Percentiles rank a stretch among this genome's conserved stretches.
phyloP scores from a whole-genome alignment of 2,329 filamentous ascomycete genomes.

The Neodidymelliopsis sp. region DNA sequence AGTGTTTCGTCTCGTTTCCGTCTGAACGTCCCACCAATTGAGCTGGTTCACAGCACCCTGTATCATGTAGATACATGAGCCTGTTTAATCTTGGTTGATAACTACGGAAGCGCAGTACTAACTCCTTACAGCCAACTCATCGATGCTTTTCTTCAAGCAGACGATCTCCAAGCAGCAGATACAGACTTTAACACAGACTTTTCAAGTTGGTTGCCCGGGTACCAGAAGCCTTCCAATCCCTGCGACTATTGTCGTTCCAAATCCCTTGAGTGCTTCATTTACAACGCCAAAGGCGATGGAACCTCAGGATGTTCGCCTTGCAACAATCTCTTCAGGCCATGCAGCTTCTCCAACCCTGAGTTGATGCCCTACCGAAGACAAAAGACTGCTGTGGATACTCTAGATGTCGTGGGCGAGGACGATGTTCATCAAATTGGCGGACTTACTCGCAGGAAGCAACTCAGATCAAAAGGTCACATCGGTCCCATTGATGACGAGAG shows the following conservation, averaged over 20 bases:
- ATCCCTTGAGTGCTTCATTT: slow-evolving; percentile 58
- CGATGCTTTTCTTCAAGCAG: slow-evolving; percentile 6
- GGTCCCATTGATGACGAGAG: slow-evolving; percentile 46
- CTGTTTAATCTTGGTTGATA: no score
- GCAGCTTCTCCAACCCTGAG: slow-evolving; percentile 54
- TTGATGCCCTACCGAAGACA: slow-evolving; percentile 40
- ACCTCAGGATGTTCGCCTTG: slow-evolving; percentile 56
- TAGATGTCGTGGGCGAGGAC: slow-evolving; percentile 57
- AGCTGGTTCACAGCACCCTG: no score
- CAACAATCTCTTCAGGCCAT: slow-evolving; percentile 57
- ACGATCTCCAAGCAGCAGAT: slow-evolving; percentile 14
- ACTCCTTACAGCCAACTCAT: slow-evolving; percentile 5
- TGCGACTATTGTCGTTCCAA: slow-evolving; percentile 58
- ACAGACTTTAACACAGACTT: slow-evolving; percentile 53
- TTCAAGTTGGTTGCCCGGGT: slow-evolving; percentile 56
- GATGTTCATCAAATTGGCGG: slow-evolving; percentile 41
- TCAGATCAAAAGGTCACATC: slow-evolving; percentile 46
- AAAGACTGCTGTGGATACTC: slow-evolving; percentile 54
- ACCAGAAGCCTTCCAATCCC: slow-evolving; percentile 54
- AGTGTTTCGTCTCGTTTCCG: slow-evolving; percentile 9
- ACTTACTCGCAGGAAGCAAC: slow-evolving; percentile 49
- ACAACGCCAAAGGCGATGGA: slow-evolving; percentile 47
- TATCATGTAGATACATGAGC: no score
- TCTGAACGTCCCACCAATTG: background rate
- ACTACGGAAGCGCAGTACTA: background rate